phyloP scores from a whole-genome alignment of 1,284 basidiomycete species.

The Inonotus obliquus region DNA sequence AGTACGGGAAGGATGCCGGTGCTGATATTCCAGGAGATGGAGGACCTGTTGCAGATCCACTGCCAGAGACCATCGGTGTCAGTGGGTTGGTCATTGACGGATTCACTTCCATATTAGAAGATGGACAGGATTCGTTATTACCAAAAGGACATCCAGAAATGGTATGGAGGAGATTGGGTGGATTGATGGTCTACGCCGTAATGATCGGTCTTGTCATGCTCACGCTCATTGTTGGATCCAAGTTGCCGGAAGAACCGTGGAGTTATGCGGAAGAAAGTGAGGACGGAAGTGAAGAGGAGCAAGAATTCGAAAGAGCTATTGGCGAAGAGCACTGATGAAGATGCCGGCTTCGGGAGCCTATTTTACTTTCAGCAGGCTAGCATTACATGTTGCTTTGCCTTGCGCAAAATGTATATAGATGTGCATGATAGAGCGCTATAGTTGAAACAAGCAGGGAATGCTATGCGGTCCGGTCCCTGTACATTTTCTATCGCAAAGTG shows the following conservation, averaged over 20 bases:
- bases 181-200: constrained; percentile 9
- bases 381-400: too few species aligned
- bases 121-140: not conserved
- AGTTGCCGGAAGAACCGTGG: constrained; percentile 14
- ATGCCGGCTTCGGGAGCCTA: too few species aligned
- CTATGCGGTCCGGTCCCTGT: too few species aligned
- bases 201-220: constrained; percentile 21
- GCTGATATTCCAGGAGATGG: not conserved
- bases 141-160: not conserved
- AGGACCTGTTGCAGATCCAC: not conserved
- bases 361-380: too few species aligned
- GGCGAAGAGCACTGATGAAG: not conserved
- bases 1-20: constrained; percentile 3
- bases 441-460: too few species aligned
- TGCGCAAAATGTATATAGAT: too few species aligned
- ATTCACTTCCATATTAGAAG: not conserved
- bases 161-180: not conserved
- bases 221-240: constrained; percentile 21
- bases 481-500: too few species aligned
- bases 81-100: not conserved
- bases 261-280: constrained; percentile 1
- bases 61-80: not conserved
- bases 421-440: too few species aligned
- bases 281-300: constrained; percentile 11
- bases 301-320: not conserved